A percentile compares a stretch with the other conserved stretches of the same genome.
Evolutionary conservation across 1,284 basidiomycete genomes (phyloP).

Genomic region (Leccinum brunneo-olivaceum): DNA sequence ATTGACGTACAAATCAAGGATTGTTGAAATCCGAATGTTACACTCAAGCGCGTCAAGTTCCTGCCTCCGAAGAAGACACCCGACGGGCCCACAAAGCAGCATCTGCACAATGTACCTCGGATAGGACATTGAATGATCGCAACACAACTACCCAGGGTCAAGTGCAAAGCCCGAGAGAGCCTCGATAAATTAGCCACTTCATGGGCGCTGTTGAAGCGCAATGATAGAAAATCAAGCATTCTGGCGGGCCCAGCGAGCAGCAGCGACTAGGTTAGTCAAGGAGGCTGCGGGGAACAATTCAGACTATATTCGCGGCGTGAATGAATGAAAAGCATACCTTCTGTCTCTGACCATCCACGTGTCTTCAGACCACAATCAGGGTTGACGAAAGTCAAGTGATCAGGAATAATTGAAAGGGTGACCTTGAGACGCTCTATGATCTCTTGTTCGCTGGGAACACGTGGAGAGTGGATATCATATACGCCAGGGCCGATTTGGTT

Average conservation of each 20-base stretch:
- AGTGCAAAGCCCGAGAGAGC: conserved; percentile 20
- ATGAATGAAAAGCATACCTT: conserved; percentile 36
- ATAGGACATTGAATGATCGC: conserved; percentile 28
- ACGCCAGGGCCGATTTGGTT: conserved; percentile 99
- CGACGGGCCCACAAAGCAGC: conserved; percentile 29
- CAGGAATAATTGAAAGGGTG: conserved; percentile 77
- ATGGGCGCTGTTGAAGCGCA: conserved; percentile 88
- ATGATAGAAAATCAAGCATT: conserved; percentile 55
- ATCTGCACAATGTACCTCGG: conserved; percentile 17
- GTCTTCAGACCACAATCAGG: conserved; percentile 92
- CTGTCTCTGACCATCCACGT: conserved; percentile 95
- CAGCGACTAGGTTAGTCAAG: conserved; percentile 83
- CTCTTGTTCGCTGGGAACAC: conserved; percentile 91
- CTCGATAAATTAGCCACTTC: conserved; percentile 42
- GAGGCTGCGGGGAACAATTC: conserved; percentile 40
- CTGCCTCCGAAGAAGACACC: conserved; percentile 36
- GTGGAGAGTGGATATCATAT: conserved; percentile 99
- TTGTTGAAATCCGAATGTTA: conserved; percentile 59
- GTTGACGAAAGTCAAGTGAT: conserved; percentile 86
- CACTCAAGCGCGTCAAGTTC: conserved; percentile 35
- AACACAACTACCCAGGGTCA: conserved; percentile 46
- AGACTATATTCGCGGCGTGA: conserved; percentile 7
- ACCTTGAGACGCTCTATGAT: conserved; percentile 89
- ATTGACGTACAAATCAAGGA: conserved; percentile 34
- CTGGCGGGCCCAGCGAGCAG: conserved; percentile 84